phyloP scores from a whole-genome alignment of 2,329 filamentous ascomycete species.

The Biscogniauxia marginata region DNA sequence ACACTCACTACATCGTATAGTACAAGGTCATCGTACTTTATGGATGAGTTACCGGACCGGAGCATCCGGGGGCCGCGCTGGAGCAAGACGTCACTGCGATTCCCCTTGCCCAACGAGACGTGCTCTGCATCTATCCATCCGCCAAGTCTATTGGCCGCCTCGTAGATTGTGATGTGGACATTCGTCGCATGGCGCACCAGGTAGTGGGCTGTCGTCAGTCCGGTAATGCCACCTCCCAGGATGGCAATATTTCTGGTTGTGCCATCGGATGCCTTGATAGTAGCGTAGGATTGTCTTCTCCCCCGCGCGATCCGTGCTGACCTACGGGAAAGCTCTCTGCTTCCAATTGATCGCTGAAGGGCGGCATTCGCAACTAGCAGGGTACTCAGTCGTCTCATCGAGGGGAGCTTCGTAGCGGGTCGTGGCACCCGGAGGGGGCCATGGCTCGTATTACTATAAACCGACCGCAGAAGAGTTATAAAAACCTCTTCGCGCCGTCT shows the following conservation, averaged over 20 bases:
- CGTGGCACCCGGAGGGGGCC: conserved; percentile 12
- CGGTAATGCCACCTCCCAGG: conserved; percentile 80
- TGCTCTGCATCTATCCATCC: conserved; percentile 78
- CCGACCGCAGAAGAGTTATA: conserved; percentile 26
- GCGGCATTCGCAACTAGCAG: conserved; percentile 6
- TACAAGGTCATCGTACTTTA: conserved; percentile 58
- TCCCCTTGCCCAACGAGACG: conserved; percentile 57
- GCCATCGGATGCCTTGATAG: conserved; percentile 4
- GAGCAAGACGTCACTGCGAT: conserved; percentile 62
- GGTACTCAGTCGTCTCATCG: conserved; percentile 21
- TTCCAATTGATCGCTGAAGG: conserved; percentile 8
- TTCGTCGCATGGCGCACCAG: conserved; percentile 64
- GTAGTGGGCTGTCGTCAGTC: conserved; percentile 76
- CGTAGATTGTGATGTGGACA: conserved; percentile 77
- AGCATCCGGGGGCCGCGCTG: conserved; percentile 83
- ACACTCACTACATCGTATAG: conserved; percentile 67
- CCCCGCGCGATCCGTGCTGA: neutral
- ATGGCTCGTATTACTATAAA: conserved; percentile 25
- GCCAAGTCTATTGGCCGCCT: conserved; percentile 66
- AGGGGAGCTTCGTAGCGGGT: conserved; percentile 6
- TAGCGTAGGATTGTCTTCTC: conserved; percentile 18
- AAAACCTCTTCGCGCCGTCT: conserved; percentile 28
- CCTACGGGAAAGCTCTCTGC: neutral
- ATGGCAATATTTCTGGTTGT: conserved; percentile 55
- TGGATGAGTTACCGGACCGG: conserved; percentile 45